Evolutionary conservation across 768 basidiomycete genomes (phyloP).

Genomic region (Tubosaeta brunneosetosa): DNA sequence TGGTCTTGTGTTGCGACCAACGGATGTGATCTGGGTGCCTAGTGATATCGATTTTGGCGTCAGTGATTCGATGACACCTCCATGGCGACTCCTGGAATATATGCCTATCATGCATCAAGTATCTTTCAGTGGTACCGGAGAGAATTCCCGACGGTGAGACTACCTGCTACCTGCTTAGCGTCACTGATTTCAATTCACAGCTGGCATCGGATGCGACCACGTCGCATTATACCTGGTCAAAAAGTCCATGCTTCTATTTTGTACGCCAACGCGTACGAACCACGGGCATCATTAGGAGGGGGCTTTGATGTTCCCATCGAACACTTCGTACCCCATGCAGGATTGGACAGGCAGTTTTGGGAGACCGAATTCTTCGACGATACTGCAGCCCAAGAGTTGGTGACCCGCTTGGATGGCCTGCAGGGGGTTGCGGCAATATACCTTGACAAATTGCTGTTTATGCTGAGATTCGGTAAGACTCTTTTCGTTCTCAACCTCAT

Average conservation of each 20-base stretch:
- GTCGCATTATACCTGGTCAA: conserved; percentile 25
- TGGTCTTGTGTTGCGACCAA: conserved; percentile 26
- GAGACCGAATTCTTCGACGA: conserved; percentile 19
- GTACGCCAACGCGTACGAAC: conserved; percentile 18
- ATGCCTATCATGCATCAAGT: conserved; percentile 24
- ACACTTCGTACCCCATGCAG: not conserved
- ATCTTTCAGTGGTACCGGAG: conserved; percentile 16
- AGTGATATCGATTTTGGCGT: conserved; percentile 21
- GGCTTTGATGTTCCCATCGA: conserved; percentile 21
- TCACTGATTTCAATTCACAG: conserved; percentile 7
- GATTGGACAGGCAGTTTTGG: conserved; percentile 12
- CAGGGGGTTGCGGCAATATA: conserved; percentile 2
- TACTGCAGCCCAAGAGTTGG: conserved; percentile 9
- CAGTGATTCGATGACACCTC: conserved; percentile 17
- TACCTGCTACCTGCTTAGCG: not conserved
- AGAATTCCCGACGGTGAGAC: conserved; percentile 17
- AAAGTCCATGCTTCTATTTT: conserved; percentile 25
- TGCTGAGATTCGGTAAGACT: conserved; percentile 3
- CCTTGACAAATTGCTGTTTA: conserved; percentile 11
- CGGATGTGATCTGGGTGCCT: conserved; percentile 24
- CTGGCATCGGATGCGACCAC: conserved; percentile 14
- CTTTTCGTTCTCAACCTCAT: not conserved
- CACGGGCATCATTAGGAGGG: conserved; percentile 14
- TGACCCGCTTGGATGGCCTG: conserved; percentile 4
- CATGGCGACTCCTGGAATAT: conserved; percentile 16